Evolutionary conservation across 2,329 filamentous ascomycete genomes (phyloP).

Genomic region (Diplodia scrobiculata): DNA sequence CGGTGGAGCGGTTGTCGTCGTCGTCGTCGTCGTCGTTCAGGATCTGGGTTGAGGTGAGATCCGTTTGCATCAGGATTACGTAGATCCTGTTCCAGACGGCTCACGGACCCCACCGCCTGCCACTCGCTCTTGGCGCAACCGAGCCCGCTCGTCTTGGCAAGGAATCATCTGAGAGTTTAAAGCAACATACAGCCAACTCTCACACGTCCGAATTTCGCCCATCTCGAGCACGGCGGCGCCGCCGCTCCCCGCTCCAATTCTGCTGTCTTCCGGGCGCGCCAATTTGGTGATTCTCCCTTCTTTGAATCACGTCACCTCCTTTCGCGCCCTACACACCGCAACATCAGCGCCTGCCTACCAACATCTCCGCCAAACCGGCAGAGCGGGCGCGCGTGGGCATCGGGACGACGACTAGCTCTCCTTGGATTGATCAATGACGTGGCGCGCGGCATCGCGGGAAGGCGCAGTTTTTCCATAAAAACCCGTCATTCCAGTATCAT

Average conservation of each 20-base stretch:
- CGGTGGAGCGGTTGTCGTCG: neutral
- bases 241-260: neutral
- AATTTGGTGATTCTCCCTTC: neutral
- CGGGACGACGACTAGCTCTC: neutral
- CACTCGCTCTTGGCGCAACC: neutral
- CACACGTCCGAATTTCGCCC: neutral
- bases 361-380: neutral
- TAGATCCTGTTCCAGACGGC: neutral
- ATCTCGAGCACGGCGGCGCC: neutral
- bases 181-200: neutral
- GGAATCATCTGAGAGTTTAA: conserved; percentile 1
- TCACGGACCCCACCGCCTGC: neutral
- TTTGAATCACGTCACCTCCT: neutral
- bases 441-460: neutral
- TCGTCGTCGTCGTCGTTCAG: neutral
- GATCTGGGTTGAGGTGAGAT: neutral
- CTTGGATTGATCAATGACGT: neutral
- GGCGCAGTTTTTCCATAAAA: too few relatives aligned
- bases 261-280: neutral
- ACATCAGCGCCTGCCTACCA: neutral
- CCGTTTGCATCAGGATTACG: neutral
- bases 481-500: neutral
- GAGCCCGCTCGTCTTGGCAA: neutral
- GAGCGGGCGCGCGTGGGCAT: neutral
- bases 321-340: neutral